Conservation (phyloP, 305 asterid genomes). For the Fraxinus nigra region DNA sequence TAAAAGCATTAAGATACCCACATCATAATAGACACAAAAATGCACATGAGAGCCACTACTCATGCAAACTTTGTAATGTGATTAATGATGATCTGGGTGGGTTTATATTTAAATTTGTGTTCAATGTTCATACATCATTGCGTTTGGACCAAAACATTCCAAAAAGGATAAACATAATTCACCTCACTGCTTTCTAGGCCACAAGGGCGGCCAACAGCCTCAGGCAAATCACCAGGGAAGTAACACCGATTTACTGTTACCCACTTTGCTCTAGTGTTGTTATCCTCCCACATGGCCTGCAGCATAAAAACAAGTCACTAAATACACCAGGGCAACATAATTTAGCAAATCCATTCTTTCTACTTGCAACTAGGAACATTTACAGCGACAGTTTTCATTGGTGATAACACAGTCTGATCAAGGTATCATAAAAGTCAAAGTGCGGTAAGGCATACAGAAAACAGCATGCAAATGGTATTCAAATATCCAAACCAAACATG, state of each 20-base stretch:
- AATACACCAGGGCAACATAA: slow-evolving; percentile 22
- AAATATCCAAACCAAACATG: not conserved
- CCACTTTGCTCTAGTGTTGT: slow-evolving; percentile 57
- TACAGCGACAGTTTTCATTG: slow-evolving; percentile 5
- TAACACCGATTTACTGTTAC: slow-evolving; percentile 70
- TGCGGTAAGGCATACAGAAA: slow-evolving; percentile 9
- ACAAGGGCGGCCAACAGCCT: slow-evolving; percentile 89
- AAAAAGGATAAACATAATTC: slow-evolving; percentile 19
- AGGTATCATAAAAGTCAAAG: slow-evolving; percentile 5
- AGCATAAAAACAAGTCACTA: slow-evolving; percentile 28
- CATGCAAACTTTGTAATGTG: not conserved
- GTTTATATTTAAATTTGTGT: not conserved
- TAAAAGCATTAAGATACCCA: not conserved
- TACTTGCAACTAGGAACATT: slow-evolving; percentile 5
- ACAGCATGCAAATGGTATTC: not conserved
- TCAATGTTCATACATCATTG: slow-evolving; percentile 15
- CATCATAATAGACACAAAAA: slow-evolving; percentile 5
- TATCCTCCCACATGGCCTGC: slow-evolving; percentile 98
- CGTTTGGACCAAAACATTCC: slow-evolving; percentile 6
- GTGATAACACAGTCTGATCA: not conserved
- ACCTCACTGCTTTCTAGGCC: slow-evolving; percentile 93
- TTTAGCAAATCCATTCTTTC: slow-evolving; percentile 12
- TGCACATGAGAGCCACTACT: slow-evolving; percentile 11
- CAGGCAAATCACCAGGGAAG: slow-evolving; percentile 92
- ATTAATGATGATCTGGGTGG: not conserved